Conservation (phyloP, 306 rosid species). For the Citrullus colocynthis region DNA sequence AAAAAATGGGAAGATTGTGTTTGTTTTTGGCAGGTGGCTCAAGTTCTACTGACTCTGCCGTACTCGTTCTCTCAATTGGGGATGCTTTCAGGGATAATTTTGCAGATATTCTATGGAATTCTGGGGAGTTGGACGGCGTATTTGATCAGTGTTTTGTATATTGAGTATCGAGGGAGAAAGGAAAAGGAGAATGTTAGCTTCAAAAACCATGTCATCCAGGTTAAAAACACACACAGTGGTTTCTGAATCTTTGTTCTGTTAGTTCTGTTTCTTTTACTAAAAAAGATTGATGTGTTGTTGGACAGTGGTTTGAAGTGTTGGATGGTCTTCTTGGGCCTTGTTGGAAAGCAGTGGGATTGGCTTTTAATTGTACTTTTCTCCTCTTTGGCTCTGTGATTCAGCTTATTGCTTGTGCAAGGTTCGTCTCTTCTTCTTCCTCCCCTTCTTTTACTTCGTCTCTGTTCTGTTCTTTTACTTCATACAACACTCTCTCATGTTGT, state of each 20-base stretch:
- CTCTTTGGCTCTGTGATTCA: conserved; percentile 60
- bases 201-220: conserved; percentile 72
- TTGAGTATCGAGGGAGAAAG: conserved; percentile 48
- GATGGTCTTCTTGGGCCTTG: conserved; percentile 55
- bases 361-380: conserved; percentile 59
- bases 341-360: conserved; percentile 54
- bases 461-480: background rate
- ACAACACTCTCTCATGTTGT: too few species aligned
- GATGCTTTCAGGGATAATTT: conserved; percentile 42
- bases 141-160: conserved; percentile 46
- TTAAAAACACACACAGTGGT: background rate
- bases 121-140: conserved; percentile 62
- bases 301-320: conserved; percentile 61
- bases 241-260: background rate
- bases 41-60: conserved; percentile 55
- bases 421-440: background rate
- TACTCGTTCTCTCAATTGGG: conserved; percentile 52
- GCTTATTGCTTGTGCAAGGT: conserved; percentile 77
- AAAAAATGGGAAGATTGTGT: background rate
- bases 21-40: conserved; percentile 37
- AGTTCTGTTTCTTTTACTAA: too few species aligned
- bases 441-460: background rate
- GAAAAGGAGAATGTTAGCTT: conserved; percentile 54
- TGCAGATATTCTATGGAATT: conserved; percentile 49
- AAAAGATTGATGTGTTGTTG: background rate